A percentile compares a stretch with the other conserved stretches of the same genome.
Evolutionary conservation across 1,284 basidiomycete species (phyloP).

Genomic region (Boletus nobilissimus): DNA sequence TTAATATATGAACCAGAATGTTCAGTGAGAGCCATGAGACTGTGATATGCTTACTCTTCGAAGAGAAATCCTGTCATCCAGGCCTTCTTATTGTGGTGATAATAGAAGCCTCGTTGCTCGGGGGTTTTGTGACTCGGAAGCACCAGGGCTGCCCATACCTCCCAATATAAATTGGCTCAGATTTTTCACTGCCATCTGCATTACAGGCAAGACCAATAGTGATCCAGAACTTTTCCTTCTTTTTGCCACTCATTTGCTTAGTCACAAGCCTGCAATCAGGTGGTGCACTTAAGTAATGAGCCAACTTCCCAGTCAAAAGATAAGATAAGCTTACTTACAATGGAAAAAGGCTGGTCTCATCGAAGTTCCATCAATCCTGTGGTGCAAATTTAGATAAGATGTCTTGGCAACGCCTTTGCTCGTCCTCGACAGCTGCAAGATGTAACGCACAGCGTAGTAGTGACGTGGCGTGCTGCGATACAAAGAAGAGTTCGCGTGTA

Average conservation of each 20-base stretch:
- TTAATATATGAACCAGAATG: background rate
- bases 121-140: background rate
- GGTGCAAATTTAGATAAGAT: background rate
- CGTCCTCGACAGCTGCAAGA: background rate
- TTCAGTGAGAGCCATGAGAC: no score
- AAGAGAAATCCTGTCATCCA: constrained; percentile 13
- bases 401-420: background rate
- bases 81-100: constrained; percentile 10
- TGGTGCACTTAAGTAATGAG: background rate
- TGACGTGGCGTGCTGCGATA: no score
- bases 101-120: background rate
- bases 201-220: constrained; percentile 3
- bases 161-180: background rate
- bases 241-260: constrained; percentile 7
- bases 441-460: no score
- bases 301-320: no score
- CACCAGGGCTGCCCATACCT: background rate
- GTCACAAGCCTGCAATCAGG: background rate
- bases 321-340: background rate
- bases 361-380: background rate
- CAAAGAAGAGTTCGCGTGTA: no score
- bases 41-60: constrained; percentile 12
- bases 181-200: background rate
- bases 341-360: background rate
- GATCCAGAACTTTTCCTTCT: background rate